Conservation (phyloP, 2,329 filamentous ascomycete species). For the Pseudogymnoascus sp. region DNA sequence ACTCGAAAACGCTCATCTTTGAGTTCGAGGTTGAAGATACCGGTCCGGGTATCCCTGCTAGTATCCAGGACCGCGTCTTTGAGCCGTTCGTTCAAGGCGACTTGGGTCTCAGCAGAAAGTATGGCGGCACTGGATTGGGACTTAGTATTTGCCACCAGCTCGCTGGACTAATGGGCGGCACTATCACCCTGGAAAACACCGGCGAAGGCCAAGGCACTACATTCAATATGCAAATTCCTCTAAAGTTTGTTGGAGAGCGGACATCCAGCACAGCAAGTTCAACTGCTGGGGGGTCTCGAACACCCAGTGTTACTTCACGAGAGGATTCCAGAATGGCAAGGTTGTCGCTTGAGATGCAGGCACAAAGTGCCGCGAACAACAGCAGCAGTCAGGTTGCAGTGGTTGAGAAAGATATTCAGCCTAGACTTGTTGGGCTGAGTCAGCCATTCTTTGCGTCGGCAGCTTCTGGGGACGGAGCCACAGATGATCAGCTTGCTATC, state of each 20-base stretch:
- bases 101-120: slow-evolving; percentile 80
- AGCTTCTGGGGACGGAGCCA: slow-evolving; percentile 16
- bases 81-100: slow-evolving; percentile 96
- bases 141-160: slow-evolving; percentile 86
- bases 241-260: slow-evolving; percentile 67
- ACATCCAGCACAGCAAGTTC: slow-evolving; percentile 32
- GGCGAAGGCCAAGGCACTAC: slow-evolving; percentile 51
- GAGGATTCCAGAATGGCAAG: slow-evolving; percentile 5
- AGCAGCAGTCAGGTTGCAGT: slow-evolving; percentile 25
- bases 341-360: slow-evolving; percentile 16
- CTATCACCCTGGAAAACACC: slow-evolving; percentile 64
- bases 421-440: slow-evolving; percentile 74
- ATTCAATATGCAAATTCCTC: slow-evolving; percentile 76
- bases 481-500: slow-evolving; percentile 57
- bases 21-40: slow-evolving; percentile 87
- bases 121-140: slow-evolving; percentile 80
- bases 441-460: slow-evolving; percentile 65
- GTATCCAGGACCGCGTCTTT: slow-evolving; percentile 77
- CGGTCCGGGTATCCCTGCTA: slow-evolving; percentile 74
- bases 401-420: slow-evolving; percentile 58
- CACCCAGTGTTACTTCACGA: not conserved
- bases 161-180: slow-evolving; percentile 75
- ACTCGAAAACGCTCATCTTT: slow-evolving; percentile 64
- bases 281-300: not conserved
- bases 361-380: slow-evolving; percentile 14